Evolutionary conservation across 2,329 filamentous ascomycete genomes (phyloP), one percentile per base, ranked within the genome.

Genomic region (Colletotrichum lindemuthianum): DNA sequence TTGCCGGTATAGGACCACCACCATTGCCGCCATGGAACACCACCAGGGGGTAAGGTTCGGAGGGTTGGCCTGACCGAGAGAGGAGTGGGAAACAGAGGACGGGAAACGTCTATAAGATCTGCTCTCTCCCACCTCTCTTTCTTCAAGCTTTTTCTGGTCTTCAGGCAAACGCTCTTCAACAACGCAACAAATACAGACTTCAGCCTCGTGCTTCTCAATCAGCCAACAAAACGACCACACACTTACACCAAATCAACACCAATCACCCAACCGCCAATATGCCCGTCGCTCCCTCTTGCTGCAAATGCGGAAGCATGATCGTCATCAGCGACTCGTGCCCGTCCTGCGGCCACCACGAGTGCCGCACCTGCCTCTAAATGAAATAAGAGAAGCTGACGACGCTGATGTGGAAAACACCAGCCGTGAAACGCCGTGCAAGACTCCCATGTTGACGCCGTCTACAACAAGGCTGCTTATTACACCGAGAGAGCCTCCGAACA

Each of bases 291-390:
- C 80, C 81, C 70, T 83, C 83, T 76, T 86, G 84, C 81, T 85
- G 83, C 80, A 75, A 84, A 71, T 86, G 83, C 77, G 81, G 81
- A 70, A 76, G 79, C 75, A 82, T 85, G 76, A 84, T 86, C 69
- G 83, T 85, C 77, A 86, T 86, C 77, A 85, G 82, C 81, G 83
- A 76, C 73, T 81, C 77, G 56, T 86, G 83, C 79, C 77, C 75
- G 66, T 76, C 78, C 71, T 86, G 83, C 72, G 76, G 77, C 55
- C 83, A 86, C 77, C 74, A 77, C 69, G 80, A 84, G 71, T 86
- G 83, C 80, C 72, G 69, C 65, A 73, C 80, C 63, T 86, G 83
- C 74, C 72, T 76, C 56, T 78, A 70, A 59, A 32, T 33, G 11
- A 43, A 43, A 15, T 9, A 13, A n/a, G 34, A 10, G 1, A 33